Evolutionary conservation across 306 rosid genomes (phyloP), one percentile per base, ranked within the genome.

Genomic region (Vigna reflexopilosa): DNA sequence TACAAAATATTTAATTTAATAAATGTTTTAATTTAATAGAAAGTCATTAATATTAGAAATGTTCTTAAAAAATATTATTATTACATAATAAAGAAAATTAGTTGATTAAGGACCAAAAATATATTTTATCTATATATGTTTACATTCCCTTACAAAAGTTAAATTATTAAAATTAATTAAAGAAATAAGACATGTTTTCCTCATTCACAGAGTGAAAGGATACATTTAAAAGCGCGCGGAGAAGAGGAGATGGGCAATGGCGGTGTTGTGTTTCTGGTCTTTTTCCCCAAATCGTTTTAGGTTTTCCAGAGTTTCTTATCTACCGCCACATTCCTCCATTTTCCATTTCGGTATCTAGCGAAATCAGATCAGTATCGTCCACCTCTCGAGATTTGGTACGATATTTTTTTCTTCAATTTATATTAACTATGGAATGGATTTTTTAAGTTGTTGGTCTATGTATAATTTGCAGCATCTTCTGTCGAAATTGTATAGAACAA

Each of bases 281-380:
- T 79, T 73, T 50, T 62, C 69, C 30, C 52, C 16, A 9, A 17
- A 28, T 64, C 26, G 32, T 44, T 15, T 52, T 80, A 45, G 64
- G 79, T 20, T 63, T 65, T 80, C 14, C 49, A 67, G 32, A 66
- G n/a, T 45, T 11, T 11, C 15, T 2, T 9, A 0, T 17, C 9
- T 9, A 9, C 38, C 3, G 49, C 2, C 50, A 3, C 5, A 10
- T 47, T 17, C 15, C 9, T 15, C 44, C 13, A 15, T 62, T 62
- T 2, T 15, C 8, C 20, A 0, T 30, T 10, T 7, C 22, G 5
- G 20, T 14, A 14, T 30, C 22, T 62, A 13, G 67, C 13, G 0
- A 32, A 62, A 15, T 62, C 45, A 62, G 7, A 32, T 62, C 67
- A 32, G 8, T 62, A 32, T 62, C 22, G 1, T 15, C 12, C 2